These are phyloP conservation scores for Ulota crispa DNA, from an alignment of 225 moss, liverwort and hornwort genomes.

Conservation along the genomic window DNA sequence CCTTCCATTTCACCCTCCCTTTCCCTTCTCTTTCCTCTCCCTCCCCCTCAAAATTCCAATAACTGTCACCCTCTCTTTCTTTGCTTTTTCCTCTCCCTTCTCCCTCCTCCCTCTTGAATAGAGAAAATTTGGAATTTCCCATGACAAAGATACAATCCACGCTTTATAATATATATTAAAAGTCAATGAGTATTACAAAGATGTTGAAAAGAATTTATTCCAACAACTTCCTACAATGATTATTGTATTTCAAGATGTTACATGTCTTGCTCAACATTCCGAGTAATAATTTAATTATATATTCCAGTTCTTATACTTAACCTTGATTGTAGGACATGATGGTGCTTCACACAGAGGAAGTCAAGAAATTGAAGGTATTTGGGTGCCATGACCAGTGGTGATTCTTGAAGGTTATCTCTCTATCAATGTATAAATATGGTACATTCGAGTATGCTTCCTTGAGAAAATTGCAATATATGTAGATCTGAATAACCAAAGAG, in stretches of 20 bases:
- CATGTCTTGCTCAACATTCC: not conserved
- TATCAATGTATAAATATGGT: conserved; percentile 22
- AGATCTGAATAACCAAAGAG: not conserved
- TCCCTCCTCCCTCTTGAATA: no score
- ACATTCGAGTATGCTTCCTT: conserved; percentile 26
- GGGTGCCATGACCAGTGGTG: conserved; percentile 32
- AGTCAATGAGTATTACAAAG: no score
- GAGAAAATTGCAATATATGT: not conserved
- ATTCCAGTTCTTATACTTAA: not conserved
- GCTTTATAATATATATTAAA: no score
- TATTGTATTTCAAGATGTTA: not conserved
- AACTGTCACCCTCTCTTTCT: no score
- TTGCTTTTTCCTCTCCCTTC: no score
- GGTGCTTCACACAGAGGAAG: conserved; percentile 34
- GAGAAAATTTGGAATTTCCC: no score
- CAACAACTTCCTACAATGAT: no score
- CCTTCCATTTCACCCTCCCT: no score
- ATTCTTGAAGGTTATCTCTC: conserved; percentile 43
- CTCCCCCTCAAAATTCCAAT: no score
- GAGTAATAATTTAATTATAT: not conserved
- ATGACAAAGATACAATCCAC: no score
- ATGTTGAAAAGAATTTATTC: no score
- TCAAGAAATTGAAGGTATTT: conserved; percentile 60
- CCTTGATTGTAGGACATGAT: conserved; percentile 42
- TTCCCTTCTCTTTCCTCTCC: no score